These are phyloP conservation scores for Parmelia sp. DNA, from an alignment of 495 filamentous ascomycete species.

Conservation along the genomic window DNA sequence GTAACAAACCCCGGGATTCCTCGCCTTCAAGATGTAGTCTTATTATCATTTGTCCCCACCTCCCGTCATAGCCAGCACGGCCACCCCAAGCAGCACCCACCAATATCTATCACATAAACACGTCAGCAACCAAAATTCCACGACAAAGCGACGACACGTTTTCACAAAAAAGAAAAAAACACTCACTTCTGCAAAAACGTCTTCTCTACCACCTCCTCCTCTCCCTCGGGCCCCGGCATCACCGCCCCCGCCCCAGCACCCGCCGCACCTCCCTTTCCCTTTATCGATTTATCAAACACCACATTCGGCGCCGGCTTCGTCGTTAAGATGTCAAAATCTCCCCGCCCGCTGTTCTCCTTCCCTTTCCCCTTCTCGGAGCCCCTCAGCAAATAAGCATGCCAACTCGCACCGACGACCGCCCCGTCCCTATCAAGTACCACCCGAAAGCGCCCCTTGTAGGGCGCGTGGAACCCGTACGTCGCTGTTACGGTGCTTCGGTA, in stretches of 20 bases:
- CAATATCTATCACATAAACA: constrained; percentile 20
- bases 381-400: not conserved
- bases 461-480: constrained; percentile 13
- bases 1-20: not conserved
- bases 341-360: not conserved
- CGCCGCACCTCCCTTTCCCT: not conserved
- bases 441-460: constrained; percentile 16
- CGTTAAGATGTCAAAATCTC: constrained; percentile 21
- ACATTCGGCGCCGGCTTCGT: constrained; percentile 7
- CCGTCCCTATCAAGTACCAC: constrained; percentile 8
- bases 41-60: constrained; percentile 18
- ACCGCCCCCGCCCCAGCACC: not conserved
- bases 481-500: constrained; percentile 14
- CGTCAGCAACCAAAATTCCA: not conserved
- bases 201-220: constrained; percentile 22
- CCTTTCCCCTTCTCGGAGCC: not conserved
- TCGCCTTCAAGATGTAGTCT: not conserved
- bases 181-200: constrained; percentile 27
- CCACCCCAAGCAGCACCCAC: constrained; percentile 24
- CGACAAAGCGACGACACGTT: not conserved
- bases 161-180: too few relatives aligned
- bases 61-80: constrained; percentile 22
- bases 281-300: constrained; percentile 14
- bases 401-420: constrained; percentile 5
- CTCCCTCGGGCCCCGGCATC: not conserved